Conservation (phyloP, 2,329 filamentous ascomycete species). For the Thielaviopsis ethacetica region DNA sequence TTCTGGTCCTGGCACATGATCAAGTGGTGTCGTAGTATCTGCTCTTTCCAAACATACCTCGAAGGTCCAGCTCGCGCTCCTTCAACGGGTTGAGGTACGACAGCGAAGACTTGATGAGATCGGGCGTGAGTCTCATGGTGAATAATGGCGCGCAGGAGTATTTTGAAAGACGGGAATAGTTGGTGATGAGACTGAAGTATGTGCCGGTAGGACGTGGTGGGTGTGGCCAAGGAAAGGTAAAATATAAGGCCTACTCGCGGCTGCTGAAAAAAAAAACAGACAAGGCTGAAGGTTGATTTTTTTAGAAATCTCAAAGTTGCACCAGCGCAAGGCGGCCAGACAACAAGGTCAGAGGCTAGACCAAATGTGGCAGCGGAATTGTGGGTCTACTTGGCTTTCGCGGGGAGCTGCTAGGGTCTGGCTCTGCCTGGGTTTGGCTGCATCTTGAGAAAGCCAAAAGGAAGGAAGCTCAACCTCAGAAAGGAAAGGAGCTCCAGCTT, state of each 20-base stretch:
- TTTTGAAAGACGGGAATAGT: neutral
- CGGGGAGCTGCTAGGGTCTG: neutral
- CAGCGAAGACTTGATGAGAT: slow-evolving; percentile 84
- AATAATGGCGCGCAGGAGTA: neutral
- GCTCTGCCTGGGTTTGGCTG: neutral
- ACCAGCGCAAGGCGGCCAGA: neutral
- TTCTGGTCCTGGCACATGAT: slow-evolving; percentile 44
- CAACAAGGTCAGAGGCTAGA: neutral
- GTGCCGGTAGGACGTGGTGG: neutral
- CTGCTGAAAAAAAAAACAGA: neutral
- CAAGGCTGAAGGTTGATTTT: slow-evolving; percentile 10
- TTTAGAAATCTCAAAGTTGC: neutral
- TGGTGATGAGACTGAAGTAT: neutral
- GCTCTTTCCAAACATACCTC: slow-evolving; percentile 95
- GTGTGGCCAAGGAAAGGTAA: neutral
- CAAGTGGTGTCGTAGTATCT: slow-evolving; percentile 78
- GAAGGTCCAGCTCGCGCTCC: slow-evolving; percentile 95
- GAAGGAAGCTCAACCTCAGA: neutral
- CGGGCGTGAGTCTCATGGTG: slow-evolving; percentile 84
- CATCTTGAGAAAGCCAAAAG: neutral
- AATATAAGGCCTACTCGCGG: neutral
- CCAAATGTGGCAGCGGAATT: neutral
- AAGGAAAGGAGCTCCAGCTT: neutral
- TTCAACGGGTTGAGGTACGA: slow-evolving; percentile 98
- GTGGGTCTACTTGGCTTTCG: neutral